These are phyloP conservation scores for Euclidium syriacum DNA, from an alignment of 345 rosid genomes.

Conservation along the genomic window DNA sequence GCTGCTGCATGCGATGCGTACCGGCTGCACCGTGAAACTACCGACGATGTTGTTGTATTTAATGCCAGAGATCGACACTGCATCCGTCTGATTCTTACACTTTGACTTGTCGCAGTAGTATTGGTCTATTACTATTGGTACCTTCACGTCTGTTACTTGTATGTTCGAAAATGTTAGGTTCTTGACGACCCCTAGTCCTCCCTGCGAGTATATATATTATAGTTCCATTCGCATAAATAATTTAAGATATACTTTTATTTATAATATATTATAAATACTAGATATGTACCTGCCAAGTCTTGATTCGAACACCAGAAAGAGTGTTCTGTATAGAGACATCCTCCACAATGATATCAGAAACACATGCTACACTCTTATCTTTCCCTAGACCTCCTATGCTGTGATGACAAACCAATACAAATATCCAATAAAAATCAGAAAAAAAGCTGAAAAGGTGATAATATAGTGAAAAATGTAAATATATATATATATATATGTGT, in stretches of 20 bases:
- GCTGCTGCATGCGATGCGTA: constrained; percentile 71
- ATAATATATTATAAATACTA: not conserved
- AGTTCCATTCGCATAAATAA: too few species aligned
- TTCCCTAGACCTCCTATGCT: constrained; percentile 82
- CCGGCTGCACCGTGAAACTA: constrained; percentile 56
- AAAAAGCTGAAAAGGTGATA: not conserved
- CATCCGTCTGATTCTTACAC: constrained; percentile 73
- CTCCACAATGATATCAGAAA: constrained; percentile 61
- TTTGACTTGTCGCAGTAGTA: constrained; percentile 73
- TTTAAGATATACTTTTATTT: too few species aligned
- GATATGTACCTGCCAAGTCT: constrained; percentile 81
- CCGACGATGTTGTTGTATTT: constrained; percentile 60
- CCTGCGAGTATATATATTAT: constrained; percentile 33
- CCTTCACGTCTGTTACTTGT: constrained; percentile 59
- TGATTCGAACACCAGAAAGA: constrained; percentile 69
- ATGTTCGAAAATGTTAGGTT: constrained; percentile 72
- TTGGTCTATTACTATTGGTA: constrained; percentile 77
- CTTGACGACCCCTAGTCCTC: constrained; percentile 71
- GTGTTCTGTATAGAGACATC: constrained; percentile 49
- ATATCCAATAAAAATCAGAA: not conserved
- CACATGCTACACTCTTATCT: constrained; percentile 66
- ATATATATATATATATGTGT: not conserved
- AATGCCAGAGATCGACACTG: constrained; percentile 64
- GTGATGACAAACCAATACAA: constrained; percentile 6
- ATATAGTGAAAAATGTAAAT: not conserved